Percentiles rank a stretch among this genome's conserved stretches.
Conservation (phyloP, 2,329 filamentous ascomycete genomes). For the Biscogniauxia marginata region DNA sequence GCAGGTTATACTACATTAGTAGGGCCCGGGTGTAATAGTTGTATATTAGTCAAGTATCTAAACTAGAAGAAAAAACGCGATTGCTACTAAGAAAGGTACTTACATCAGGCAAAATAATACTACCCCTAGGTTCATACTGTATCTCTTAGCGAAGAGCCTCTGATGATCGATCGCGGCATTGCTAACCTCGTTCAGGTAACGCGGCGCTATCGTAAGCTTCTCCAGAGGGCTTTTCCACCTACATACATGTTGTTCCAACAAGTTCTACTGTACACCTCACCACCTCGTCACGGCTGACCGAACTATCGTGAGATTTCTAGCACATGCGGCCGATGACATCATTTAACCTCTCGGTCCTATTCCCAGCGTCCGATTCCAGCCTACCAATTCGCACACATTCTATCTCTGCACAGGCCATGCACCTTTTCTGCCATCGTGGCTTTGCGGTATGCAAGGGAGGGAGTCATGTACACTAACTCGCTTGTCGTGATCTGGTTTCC, state of each 20-base stretch:
- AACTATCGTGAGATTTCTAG: neutral
- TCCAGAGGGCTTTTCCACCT: neutral
- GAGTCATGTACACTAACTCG: too few relatives aligned
- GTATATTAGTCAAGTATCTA: too few relatives aligned
- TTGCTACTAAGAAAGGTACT: too few relatives aligned
- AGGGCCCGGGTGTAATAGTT: too few relatives aligned
- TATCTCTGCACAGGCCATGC: neutral
- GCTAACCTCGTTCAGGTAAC: neutral
- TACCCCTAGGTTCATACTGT: neutral
- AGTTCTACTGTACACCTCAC: neutral
- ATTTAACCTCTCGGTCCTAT: neutral
- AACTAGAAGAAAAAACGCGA: too few relatives aligned
- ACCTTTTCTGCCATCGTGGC: neutral
- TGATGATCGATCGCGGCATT: neutral
- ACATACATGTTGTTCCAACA: neutral
- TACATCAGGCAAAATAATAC: neutral
- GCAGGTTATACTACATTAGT: neutral
- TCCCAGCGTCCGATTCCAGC: neutral
- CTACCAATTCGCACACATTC: conserved; percentile 1
- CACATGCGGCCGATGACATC: conserved; percentile 2
- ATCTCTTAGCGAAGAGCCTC: neutral
- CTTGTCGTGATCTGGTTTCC: neutral
- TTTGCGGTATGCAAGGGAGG: neutral
- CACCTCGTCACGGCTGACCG: neutral
- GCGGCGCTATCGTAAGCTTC: neutral